These are phyloP conservation scores for Mrakia frigida DNA, from an alignment of 768 basidiomycete genomes.

Conservation along the genomic window DNA sequence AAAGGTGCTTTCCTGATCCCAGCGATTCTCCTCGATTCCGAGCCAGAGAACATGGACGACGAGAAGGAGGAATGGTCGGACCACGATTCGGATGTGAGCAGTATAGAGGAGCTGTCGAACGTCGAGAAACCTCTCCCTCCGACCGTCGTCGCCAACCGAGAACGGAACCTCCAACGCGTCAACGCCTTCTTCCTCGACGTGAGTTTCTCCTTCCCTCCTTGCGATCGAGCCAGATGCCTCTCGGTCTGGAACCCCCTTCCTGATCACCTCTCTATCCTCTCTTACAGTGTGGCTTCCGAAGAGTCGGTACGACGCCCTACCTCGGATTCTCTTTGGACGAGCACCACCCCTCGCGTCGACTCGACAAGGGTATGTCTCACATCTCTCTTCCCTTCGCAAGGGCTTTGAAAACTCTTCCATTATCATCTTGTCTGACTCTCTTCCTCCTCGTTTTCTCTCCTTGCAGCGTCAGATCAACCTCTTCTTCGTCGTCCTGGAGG, in stretches of 20 bases:
- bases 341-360: background rate
- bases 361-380: background rate
- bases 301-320: background rate
- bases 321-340: background rate
- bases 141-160: background rate
- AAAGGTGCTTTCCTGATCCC: background rate
- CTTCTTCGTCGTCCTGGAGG: background rate
- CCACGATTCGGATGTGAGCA: background rate
- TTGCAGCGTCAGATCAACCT: background rate
- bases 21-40: background rate
- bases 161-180: background rate
- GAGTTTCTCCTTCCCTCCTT: background rate
- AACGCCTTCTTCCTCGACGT: slow-evolving; percentile 1
- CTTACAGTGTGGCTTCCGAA: background rate
- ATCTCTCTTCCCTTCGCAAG: background rate
- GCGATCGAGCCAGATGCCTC: background rate
- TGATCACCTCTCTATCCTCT: background rate
- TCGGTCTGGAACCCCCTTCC: no score
- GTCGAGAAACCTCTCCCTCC: background rate
- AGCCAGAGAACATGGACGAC: background rate
- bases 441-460: background rate
- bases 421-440: background rate
- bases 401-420: no score
- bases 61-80: background rate
- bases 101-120: background rate